Evolutionary conservation across 495 filamentous ascomycete species (phyloP), one percentile per base, ranked within the genome.

Genomic region (Xylaria castorea): DNA sequence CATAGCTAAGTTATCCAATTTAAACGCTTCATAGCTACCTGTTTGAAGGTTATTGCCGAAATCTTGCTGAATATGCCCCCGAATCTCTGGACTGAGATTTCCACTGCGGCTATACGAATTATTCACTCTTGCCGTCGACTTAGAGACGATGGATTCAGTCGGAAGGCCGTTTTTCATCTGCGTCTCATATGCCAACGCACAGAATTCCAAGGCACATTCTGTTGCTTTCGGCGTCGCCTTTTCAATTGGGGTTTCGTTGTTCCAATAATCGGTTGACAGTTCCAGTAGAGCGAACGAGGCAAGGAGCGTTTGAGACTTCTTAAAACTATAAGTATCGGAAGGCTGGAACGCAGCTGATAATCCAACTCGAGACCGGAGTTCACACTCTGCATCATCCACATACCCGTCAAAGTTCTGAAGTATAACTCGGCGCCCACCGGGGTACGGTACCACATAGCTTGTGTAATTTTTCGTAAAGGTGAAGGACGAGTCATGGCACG

Each of bases 161-260:
- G 53, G 53, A 5, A 32, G 25, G 5, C 53, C 53, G 3, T 32
- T 25, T 57, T 25, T 57, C 53, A 57, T 57, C 53, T 20, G 53
- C 25, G 53, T 18, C 11, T 57, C 53, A 7, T 57, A 57, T 57
- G 53, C 53, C 27, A 57, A 57, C 25, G 53, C 53, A 32, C 53
- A 57, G 11, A 57, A 57, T 57, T 57, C 53, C 8, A 57, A 57
- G 22, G n/a, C 50, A 27, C 50, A 53, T 27, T 53, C 50, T 22
- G 50, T 53, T 53, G 50, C 50, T 27, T 53, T 53, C n/a, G 50
- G 50, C 12, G 50, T 53, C 25, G 50, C 50, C 0, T 53, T 22
- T 53, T 53, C 50, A 12, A 53, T 5, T 53, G 22, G 27, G 27
- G 50, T 53, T 4, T 8, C n/a, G 50, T 53, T 53, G 9, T 53